Evolutionary conservation across 2,329 filamentous ascomycete species (phyloP), one percentile per base, ranked within the genome.

Genomic region (Biscogniauxia marginata): DNA sequence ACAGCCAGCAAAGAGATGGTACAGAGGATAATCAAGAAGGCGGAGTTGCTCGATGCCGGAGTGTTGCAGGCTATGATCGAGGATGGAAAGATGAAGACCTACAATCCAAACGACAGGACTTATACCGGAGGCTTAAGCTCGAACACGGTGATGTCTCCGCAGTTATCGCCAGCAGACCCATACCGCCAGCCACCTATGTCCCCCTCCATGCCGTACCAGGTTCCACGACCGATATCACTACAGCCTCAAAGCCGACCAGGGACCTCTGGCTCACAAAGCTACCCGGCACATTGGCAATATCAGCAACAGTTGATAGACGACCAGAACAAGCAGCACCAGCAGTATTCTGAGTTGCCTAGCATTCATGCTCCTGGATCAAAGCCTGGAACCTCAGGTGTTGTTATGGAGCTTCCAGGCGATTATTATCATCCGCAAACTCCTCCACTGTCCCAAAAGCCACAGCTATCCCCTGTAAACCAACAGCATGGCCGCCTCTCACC

Each of bases 1-100:
- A 79, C 84, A 7, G 84, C 87, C 7, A 85, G 84, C 63, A 86
- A 85, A 61, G 79, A 87, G 58, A 87, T 90, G 83, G 82, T 90
- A 0, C 77, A 82, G 52, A 80, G 87, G 49, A 82, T 90, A 67
- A 84, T 89, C 66, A 87, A 88, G 66, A 89, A 89, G 75, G 87
- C 87, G 0, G 85, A 88, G 70, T 75, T 90, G 20, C 75, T 90
- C 43, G 87, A 89, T 63, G 77, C 85, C 5, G 87, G 87, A 16
- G 77, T 83, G 18, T 75, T 90, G 49, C 81, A 84, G 45, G 86
- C 84, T 54, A 88, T 90, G 85, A 83, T 88, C 66, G 80, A 87
- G 63, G 76, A 86, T 59, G 86, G 86, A 48, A 82, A 76, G 65
- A 75, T 89, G 57, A 84, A 77, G 73, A 89, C 85, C 0, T 69